phyloP scores from a whole-genome alignment of 1,284 basidiomycete species.

The Papiliotrema nemorosa region DNA sequence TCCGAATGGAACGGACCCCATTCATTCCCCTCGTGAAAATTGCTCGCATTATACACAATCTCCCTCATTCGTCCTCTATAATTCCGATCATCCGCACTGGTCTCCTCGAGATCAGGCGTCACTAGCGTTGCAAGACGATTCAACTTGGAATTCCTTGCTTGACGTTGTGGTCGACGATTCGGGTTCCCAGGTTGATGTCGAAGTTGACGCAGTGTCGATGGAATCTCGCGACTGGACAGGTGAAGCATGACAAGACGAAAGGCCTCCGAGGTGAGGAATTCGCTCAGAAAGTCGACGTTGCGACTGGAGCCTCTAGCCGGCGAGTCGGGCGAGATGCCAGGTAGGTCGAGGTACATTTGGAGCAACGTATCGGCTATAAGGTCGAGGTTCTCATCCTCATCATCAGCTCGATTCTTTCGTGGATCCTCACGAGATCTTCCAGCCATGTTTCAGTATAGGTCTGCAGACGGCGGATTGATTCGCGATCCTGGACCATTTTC shows the following conservation, averaged over 20 bases:
- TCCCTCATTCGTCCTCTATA: constrained; percentile 33
- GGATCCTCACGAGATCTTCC: constrained; percentile 15
- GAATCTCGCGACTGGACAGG: constrained; percentile 9
- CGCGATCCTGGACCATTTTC: constrained; percentile 24
- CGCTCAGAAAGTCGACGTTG: constrained; percentile 19
- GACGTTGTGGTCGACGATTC: constrained; percentile 7
- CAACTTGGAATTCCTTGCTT: constrained; percentile 18
- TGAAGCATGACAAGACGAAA: constrained; percentile 24
- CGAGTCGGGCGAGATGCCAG: constrained; percentile 1
- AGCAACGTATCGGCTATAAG: constrained; percentile 24
- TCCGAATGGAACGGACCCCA: constrained; percentile 34
- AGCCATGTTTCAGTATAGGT: constrained; percentile 18
- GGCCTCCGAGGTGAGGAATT: constrained; percentile 17
- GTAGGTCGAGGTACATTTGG: constrained; percentile 32
- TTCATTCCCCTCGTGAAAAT: constrained; percentile 32
- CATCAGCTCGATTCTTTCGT: constrained; percentile 1
- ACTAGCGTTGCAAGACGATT: constrained; percentile 27
- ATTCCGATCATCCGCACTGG: constrained; percentile 16
- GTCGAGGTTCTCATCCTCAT: constrained; percentile 19
- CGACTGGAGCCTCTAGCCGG: constrained; percentile 1
- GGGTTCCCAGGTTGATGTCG: constrained; percentile 13
- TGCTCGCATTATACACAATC: constrained; percentile 27
- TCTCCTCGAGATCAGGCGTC: constrained; percentile 18
- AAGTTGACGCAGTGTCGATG: constrained; percentile 15
- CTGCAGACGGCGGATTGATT: constrained; percentile 25